Conservation (phyloP, 164 flowering plant genomes). For the Malania oleifera region DNA sequence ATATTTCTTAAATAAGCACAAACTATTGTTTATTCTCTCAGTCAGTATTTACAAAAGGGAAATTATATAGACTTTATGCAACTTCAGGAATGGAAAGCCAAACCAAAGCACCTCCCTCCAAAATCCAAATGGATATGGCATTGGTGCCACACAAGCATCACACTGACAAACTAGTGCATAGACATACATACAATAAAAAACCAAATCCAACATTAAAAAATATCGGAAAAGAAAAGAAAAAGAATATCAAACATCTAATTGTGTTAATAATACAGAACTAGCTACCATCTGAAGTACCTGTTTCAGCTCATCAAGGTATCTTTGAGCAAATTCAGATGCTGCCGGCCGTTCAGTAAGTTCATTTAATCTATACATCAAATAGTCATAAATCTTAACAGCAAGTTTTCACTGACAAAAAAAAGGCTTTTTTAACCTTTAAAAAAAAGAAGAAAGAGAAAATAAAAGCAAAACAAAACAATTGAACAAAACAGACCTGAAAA, state of each 20-base stretch:
- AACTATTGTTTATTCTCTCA: too few relatives aligned
- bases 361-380: slow-evolving; percentile 42
- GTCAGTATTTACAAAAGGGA: too few relatives aligned
- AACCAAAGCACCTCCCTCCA: not conserved
- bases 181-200: not conserved
- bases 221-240: too few relatives aligned
- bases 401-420: not conserved
- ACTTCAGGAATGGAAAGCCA: not conserved
- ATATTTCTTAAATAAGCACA: too few relatives aligned
- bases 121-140: not conserved
- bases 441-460: too few relatives aligned
- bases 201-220: not conserved
- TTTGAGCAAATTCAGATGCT: slow-evolving; percentile 55
- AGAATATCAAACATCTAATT: too few relatives aligned
- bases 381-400: slow-evolving; percentile 6
- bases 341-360: slow-evolving; percentile 84
- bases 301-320: slow-evolving; percentile 54
- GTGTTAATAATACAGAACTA: too few relatives aligned
- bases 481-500: slow-evolving; percentile 53
- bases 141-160: too few relatives aligned
- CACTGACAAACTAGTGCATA: not conserved
- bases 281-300: slow-evolving; percentile 44
- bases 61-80: too few relatives aligned
- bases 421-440: too few relatives aligned
- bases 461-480: not conserved